These are phyloP conservation scores for Arthroderma uncinatum DNA, from an alignment of 2,329 filamentous ascomycete species.

Conservation along the genomic window DNA sequence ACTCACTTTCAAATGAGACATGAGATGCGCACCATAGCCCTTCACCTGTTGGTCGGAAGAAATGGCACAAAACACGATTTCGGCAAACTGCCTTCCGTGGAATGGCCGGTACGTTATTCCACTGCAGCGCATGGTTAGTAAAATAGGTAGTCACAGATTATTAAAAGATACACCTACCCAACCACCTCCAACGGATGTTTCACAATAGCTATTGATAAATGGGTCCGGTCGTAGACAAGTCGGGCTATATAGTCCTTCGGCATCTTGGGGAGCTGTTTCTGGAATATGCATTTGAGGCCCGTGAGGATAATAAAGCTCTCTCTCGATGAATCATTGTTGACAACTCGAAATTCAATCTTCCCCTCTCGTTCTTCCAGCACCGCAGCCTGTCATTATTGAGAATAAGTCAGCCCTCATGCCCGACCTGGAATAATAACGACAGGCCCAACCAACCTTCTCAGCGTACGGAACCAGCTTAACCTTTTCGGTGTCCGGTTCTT, in stretches of 20 bases:
- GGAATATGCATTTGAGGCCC: slow-evolving; percentile 93
- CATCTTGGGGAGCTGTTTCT: slow-evolving; percentile 98
- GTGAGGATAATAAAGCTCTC: slow-evolving; percentile 91
- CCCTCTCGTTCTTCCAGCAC: slow-evolving; percentile 88
- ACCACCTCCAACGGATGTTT: slow-evolving; percentile 95
- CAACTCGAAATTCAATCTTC: slow-evolving; percentile 92
- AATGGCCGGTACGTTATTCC: slow-evolving; percentile 96
- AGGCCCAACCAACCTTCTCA: slow-evolving; percentile 55
- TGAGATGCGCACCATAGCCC: slow-evolving; percentile 92
- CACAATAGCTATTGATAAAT: slow-evolving; percentile 92
- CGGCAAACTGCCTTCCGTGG: slow-evolving; percentile 80
- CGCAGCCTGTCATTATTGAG: slow-evolving; percentile 49
- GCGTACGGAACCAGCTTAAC: slow-evolving; percentile 68
- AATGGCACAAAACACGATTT: slow-evolving; percentile 98
- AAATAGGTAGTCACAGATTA: not conserved
- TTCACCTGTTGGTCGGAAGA: slow-evolving; percentile 97
- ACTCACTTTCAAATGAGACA: slow-evolving; percentile 79
- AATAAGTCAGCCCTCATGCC: not conserved
- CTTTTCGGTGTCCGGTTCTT: slow-evolving; percentile 37
- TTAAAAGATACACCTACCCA: slow-evolving; percentile 35
- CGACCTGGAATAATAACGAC: not conserved
- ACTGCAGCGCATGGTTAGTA: slow-evolving; percentile 36
- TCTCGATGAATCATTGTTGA: slow-evolving; percentile 85
- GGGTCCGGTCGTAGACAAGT: slow-evolving; percentile 91
- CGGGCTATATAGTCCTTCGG: slow-evolving; percentile 98